These are phyloP conservation scores for Chytriomyces confervae DNA, from an alignment of 192 early-diverging fungal species.

Conservation along the genomic window DNA sequence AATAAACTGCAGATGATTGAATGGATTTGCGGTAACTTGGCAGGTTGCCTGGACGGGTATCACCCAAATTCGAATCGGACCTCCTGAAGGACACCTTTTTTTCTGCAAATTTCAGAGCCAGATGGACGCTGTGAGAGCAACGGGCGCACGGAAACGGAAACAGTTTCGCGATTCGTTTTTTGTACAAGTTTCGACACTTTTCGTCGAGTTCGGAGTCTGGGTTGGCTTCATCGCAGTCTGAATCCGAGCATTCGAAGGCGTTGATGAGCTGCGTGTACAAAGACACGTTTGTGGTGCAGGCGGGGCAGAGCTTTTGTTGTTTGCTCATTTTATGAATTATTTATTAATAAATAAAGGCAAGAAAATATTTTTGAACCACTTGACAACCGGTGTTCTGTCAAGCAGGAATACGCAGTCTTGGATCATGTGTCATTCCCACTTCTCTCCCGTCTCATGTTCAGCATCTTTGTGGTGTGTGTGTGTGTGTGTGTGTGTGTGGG, in stretches of 20 bases:
- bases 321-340: neutral
- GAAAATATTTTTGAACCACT: neutral
- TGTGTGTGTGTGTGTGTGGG: neutral
- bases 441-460: neutral
- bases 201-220: neutral
- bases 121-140: neutral
- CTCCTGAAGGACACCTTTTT: neutral
- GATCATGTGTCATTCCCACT: neutral
- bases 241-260: neutral
- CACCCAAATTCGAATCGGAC: neutral
- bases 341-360: neutral
- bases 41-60: neutral
- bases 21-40: neutral
- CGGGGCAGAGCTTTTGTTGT: neutral
- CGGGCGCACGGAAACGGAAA: neutral
- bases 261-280: neutral
- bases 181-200: neutral
- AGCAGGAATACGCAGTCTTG: neutral
- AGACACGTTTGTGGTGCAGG: neutral
- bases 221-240: neutral
- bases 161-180: neutral
- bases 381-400: neutral
- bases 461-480: neutral
- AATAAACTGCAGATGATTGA: neutral
- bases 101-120: neutral